A percentile compares a stretch with the other conserved stretches of the same genome.
Evolutionary conservation across 2,329 filamentous ascomycete genomes (phyloP).

Genomic region (Pyrenochaeta sp.): DNA sequence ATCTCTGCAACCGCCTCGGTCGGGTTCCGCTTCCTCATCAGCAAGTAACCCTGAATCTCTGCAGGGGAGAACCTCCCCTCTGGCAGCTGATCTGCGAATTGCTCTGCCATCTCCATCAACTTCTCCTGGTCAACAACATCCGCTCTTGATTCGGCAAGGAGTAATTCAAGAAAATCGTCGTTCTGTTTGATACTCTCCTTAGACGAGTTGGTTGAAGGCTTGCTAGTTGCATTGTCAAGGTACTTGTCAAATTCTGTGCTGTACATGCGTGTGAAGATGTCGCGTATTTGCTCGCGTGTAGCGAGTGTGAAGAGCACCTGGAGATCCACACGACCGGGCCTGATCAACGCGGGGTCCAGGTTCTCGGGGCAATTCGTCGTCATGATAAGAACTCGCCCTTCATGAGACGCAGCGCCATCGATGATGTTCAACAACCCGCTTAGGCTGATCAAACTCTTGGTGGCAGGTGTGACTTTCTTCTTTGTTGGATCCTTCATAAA

Average conservation of each 20-base stretch:
- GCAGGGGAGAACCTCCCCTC: constrained; percentile 60
- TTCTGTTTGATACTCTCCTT: constrained; percentile 4
- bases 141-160: constrained; percentile 5
- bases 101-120: constrained; percentile 52
- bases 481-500: constrained; percentile 11
- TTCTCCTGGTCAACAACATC: constrained; percentile 27
- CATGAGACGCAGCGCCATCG: constrained; percentile 80
- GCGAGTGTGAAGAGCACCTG: constrained; percentile 68
- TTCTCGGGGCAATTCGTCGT: constrained; percentile 80
- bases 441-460: constrained; percentile 69
- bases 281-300: constrained; percentile 50
- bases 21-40: constrained; percentile 61
- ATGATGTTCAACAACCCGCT: constrained; percentile 84
- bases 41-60: constrained; percentile 62
- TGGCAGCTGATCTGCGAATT: constrained; percentile 58
- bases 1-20: constrained; percentile 54
- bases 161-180: constrained; percentile 20
- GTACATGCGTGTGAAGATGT: constrained; percentile 56
- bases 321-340: constrained; percentile 75
- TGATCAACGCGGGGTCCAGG: constrained; percentile 76
- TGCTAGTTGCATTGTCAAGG: not conserved
- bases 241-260: constrained; percentile 15
- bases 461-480: not conserved
- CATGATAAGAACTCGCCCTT: constrained; percentile 82
- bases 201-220: not conserved